Percentiles rank a stretch among this genome's conserved stretches.
phyloP scores from a whole-genome alignment of 2,329 filamentous ascomycete genomes.

The Aspergillus melleus region DNA sequence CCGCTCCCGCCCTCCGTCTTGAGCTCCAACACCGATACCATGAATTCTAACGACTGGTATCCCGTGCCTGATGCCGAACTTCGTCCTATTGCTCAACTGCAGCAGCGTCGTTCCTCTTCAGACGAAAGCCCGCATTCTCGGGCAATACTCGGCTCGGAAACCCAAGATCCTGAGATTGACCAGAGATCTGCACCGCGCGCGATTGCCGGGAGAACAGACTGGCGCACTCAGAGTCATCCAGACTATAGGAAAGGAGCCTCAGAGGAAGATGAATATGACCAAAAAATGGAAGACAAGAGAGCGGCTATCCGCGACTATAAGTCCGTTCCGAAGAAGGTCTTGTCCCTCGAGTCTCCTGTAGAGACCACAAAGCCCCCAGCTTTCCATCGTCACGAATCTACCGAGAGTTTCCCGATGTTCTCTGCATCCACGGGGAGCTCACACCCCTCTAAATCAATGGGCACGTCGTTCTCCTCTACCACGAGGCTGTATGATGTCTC shows the following conservation, averaged over 20 bases:
- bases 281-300: constrained; percentile 43
- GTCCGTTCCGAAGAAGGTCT: constrained; percentile 49
- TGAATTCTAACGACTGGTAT: constrained; percentile 30
- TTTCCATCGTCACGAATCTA: constrained; percentile 56
- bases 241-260: constrained; percentile 29
- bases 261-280: constrained; percentile 40
- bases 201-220: constrained; percentile 39
- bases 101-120: constrained; percentile 25
- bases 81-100: constrained; percentile 18
- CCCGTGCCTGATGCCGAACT: constrained; percentile 28
- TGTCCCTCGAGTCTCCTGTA: constrained; percentile 49
- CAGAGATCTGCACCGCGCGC: constrained; percentile 44
- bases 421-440: constrained; percentile 62
- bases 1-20: constrained; percentile 46
- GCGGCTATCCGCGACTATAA: constrained; percentile 51
- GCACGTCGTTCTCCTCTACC: constrained; percentile 49
- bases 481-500: constrained; percentile 23
- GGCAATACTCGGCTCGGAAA: constrained; percentile 22
- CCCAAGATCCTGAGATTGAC: constrained; percentile 26
- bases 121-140: constrained; percentile 29
- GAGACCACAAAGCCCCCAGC: constrained; percentile 31
- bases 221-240: constrained; percentile 32
- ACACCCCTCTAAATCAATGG: constrained; percentile 52
- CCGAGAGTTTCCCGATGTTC: constrained; percentile 65
- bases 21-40: constrained; percentile 34